Base-by-base conservation (phyloP, 192 early-diverging fungal species). In the Paraglomus occultum region DNA sequence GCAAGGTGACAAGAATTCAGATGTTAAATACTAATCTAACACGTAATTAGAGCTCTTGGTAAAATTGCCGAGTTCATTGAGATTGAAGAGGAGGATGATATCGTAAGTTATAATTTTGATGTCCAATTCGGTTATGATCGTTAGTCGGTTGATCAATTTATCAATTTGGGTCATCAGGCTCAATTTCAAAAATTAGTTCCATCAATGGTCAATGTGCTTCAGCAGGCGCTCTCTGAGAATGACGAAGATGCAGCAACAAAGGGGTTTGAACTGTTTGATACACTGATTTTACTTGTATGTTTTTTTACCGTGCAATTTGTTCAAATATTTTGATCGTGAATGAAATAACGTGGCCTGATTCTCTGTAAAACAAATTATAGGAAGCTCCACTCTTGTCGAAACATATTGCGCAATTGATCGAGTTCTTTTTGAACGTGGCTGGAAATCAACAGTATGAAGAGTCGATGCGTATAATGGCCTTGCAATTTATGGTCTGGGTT, bases 181-280 rank as follows among this genome's bases (percentile, higher is more conserved):
- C 20, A 63, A 45, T 95, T 92, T 76, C 82, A 87, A 61, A 81
- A 79, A 14, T 80, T 92, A 47, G 79, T 95, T 42, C 95, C 95
- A 9, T 71, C 81, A 46, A 97, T 95, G 91, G 92, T 95, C 51
- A 85, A 82, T 54, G 91, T 95, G 0, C 76, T 97, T 67, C 87
- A 92, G 72, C 86, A 91, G 70, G 91, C 90, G 68, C 73, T 97
- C 17, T 85, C 75, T 47, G 78, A 81, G 4, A 79, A 77, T 42
- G 91, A 97, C 68, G 92, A 93, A 73, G 89, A 92, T 17, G 87
- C 78, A 51, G 87, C 89, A 12, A 82, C 81, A 39, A 84, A 89
- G 66, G 90, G 92, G 64, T 94, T 95, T 71, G 94, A 94, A 71
- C 90, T 96, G 12, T 90, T 96, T 77, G 91, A 94, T 77, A 80